A percentile compares a stretch with the other conserved stretches of the same genome.
Conservation (phyloP, 257 asterid genomes). For the Oldenlandia corymbosa region DNA sequence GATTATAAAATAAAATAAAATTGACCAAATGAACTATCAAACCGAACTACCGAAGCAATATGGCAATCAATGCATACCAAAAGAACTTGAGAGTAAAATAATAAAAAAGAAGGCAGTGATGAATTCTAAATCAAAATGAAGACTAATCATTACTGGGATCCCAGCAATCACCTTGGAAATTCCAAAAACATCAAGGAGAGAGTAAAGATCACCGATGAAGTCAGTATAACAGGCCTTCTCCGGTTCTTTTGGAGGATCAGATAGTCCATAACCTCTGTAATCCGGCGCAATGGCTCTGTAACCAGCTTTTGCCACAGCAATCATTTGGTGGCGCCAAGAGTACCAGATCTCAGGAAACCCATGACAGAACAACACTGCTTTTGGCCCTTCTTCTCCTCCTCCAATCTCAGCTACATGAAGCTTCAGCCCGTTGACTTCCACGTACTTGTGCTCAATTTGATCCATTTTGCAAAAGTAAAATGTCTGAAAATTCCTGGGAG, state of each 20-base stretch:
- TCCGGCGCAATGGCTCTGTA: constrained; percentile 14
- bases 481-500: no score
- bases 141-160: not conserved
- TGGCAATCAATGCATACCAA: no score
- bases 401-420: constrained; percentile 28
- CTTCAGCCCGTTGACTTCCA: constrained; percentile 7
- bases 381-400: constrained; percentile 1
- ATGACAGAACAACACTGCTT: constrained; percentile 23
- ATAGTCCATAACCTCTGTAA: constrained; percentile 57
- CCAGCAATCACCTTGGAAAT: constrained; percentile 59
- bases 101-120: not conserved
- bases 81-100: no score
- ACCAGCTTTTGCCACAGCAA: no score
- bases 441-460: constrained; percentile 20
- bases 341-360: constrained; percentile 41
- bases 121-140: not conserved
- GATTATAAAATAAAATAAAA: no score
- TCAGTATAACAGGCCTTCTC: constrained; percentile 34
- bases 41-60: no score
- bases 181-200: constrained; percentile 36
- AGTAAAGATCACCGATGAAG: constrained; percentile 30
- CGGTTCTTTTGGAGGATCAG: constrained; percentile 44
- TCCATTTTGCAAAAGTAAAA: constrained; percentile 13
- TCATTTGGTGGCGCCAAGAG: constrained; percentile 23
- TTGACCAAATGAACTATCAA: no score